These are phyloP conservation scores for Candida verbasci DNA, from an alignment of 805 yeast species.

Conservation along the genomic window DNA sequence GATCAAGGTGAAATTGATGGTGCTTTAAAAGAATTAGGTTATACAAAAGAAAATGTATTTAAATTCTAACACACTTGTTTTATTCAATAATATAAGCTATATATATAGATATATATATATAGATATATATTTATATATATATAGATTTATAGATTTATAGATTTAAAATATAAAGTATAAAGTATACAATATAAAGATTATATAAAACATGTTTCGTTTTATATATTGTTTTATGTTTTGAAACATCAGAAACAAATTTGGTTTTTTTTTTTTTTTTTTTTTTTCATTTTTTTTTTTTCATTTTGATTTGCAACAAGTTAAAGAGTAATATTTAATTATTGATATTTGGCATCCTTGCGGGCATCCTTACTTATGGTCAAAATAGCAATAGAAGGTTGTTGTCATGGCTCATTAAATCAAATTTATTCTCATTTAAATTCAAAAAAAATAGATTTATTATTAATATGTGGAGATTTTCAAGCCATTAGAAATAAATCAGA, in stretches of 20 bases:
- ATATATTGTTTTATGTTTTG: too few relatives aligned
- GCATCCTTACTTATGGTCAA: too few relatives aligned
- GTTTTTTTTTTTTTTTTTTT: too few relatives aligned
- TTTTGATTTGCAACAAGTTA: too few relatives aligned
- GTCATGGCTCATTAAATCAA: conserved; percentile 71
- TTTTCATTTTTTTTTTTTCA: too few relatives aligned
- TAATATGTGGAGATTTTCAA: conserved; percentile 92
- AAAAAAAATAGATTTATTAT: conserved; percentile 34
- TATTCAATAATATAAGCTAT: too few relatives aligned
- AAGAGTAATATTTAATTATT: too few relatives aligned
- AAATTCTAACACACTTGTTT: conserved; percentile 66
- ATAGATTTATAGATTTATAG: background rate
- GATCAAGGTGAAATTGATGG: conserved; percentile 97
- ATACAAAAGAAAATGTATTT: conserved; percentile 79
- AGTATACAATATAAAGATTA: too few relatives aligned
- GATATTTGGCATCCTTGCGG: too few relatives aligned
- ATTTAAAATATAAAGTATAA: background rate
- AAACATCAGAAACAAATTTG: too few relatives aligned
- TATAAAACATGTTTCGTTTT: too few relatives aligned
- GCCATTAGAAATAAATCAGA: conserved; percentile 65
- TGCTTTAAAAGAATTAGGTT: conserved; percentile 82
- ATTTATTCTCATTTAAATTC: conserved; percentile 42
- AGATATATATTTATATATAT: background rate
- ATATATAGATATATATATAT: background rate
- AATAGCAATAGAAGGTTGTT: conserved; percentile 83